These are phyloP conservation scores for Hyaloscypha finlandica DNA, from an alignment of 495 filamentous ascomycete species.

Conservation along the genomic window DNA sequence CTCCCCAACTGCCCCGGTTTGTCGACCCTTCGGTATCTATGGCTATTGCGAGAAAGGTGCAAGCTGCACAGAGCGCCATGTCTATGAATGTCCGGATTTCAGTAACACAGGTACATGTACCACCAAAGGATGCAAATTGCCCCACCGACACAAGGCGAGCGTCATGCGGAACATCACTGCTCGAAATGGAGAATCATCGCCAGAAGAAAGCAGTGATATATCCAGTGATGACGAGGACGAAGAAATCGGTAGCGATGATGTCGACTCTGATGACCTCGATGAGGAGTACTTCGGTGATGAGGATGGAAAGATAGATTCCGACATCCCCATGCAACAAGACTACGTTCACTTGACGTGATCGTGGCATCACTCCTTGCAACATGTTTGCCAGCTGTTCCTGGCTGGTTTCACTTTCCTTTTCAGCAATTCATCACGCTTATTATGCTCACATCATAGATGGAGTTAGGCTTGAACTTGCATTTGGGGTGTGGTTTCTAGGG, in stretches of 20 bases:
- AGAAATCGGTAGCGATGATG: constrained; percentile 77
- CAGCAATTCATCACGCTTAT: constrained; percentile 2
- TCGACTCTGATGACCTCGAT: constrained; percentile 85
- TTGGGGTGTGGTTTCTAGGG: constrained; percentile 2
- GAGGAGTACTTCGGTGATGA: constrained; percentile 55
- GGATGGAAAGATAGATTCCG: constrained; percentile 48
- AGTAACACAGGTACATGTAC: constrained; percentile 86
- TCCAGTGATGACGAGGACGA: constrained; percentile 86
- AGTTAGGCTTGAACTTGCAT: constrained; percentile 18
- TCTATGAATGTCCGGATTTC: constrained; percentile 91
- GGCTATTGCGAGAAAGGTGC: constrained; percentile 90
- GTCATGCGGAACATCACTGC: constrained; percentile 48
- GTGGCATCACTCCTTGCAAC: constrained; percentile 9
- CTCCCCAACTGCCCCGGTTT: constrained; percentile 79
- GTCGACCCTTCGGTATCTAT: constrained; percentile 78
- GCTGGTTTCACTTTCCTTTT: constrained; percentile 9
- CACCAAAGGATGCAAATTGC: constrained; percentile 78
- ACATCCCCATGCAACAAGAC: constrained; percentile 67
- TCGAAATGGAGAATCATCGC: constrained; percentile 27
- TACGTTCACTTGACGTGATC: constrained; percentile 55
- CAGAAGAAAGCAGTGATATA: constrained; percentile 70
- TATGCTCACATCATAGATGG: constrained; percentile 1
- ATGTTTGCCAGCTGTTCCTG: constrained; percentile 5
- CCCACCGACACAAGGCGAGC: constrained; percentile 84
- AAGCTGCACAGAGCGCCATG: constrained; percentile 78